Percentiles rank a stretch among this genome's conserved stretches.
These are phyloP conservation scores for Aquilaria malaccensis DNA, from an alignment of 345 rosid genomes.

Conservation along the genomic window DNA sequence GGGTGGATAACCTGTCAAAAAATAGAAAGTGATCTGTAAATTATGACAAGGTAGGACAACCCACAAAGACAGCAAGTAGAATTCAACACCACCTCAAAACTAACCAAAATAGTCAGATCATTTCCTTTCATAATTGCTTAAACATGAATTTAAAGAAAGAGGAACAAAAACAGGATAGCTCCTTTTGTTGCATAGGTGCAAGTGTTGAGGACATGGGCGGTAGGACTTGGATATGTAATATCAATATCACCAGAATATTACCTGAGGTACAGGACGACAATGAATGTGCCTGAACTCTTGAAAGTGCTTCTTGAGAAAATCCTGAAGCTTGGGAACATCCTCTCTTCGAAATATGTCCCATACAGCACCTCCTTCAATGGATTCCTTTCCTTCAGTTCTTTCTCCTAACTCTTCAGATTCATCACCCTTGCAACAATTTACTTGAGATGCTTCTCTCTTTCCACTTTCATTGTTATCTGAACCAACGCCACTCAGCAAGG, in stretches of 20 bases:
- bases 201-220: neutral
- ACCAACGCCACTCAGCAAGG: neutral
- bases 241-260: conserved; percentile 7
- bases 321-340: conserved; percentile 61
- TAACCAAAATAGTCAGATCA: neutral
- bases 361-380: conserved; percentile 57
- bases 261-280: conserved; percentile 53
- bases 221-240: neutral
- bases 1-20: conserved; percentile 57
- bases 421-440: conserved; percentile 1
- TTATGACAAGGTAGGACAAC: neutral
- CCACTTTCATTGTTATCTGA: neutral
- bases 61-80: neutral
- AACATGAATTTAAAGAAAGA: neutral
- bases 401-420: neutral
- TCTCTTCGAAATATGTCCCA: conserved; percentile 82
- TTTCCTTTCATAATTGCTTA: neutral
- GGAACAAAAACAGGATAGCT: neutral
- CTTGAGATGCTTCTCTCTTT: conserved; percentile 10
- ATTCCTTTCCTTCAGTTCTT: conserved; percentile 5
- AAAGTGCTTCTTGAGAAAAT: conserved; percentile 51
- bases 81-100: too few species aligned
- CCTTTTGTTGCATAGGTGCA: neutral
- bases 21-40: neutral
- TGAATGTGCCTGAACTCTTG: conserved; percentile 65